Conservation (phyloP, 2,329 filamentous ascomycete species). For the Exophiala dermatitidis region DNA sequence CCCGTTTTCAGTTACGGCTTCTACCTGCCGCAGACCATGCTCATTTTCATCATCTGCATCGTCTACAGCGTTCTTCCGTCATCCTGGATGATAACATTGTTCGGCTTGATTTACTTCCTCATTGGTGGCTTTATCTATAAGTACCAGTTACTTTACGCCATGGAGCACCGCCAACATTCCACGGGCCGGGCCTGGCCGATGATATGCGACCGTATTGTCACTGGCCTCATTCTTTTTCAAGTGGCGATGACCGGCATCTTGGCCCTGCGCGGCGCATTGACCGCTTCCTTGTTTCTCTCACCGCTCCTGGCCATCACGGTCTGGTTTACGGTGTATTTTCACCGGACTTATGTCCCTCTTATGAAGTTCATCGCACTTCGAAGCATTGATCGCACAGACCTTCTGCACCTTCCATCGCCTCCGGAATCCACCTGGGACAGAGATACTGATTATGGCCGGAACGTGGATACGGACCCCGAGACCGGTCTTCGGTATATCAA, state of each 20-base stretch:
- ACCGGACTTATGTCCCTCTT: conserved; percentile 73
- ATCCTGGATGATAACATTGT: conserved; percentile 73
- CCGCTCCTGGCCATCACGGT: conserved; percentile 73
- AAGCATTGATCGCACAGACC: conserved; percentile 63
- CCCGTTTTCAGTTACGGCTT: conserved; percentile 93
- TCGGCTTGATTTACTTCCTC: conserved; percentile 69
- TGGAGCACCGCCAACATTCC: conserved; percentile 93
- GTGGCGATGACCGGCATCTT: conserved; percentile 83
- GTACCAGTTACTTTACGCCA: conserved; percentile 94
- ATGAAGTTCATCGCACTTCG: conserved; percentile 88
- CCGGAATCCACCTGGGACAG: conserved; percentile 37
- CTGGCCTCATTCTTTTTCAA: conserved; percentile 84
- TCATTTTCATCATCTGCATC: conserved; percentile 90
- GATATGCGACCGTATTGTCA: conserved; percentile 84
- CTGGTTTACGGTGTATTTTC: conserved; percentile 84
- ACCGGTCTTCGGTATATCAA: conserved; percentile 42
- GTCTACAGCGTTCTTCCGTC: conserved; percentile 82
- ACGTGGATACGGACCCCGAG: conserved; percentile 37
- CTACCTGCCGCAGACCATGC: conserved; percentile 82
- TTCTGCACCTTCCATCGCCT: conserved; percentile 28
- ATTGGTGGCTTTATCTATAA: conserved; percentile 89
- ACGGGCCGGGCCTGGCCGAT: conserved; percentile 94
- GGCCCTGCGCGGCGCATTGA: conserved; percentile 64
- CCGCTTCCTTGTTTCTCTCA: conserved; percentile 62
- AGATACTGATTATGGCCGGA: conserved; percentile 37